Evolutionary conservation across 345 rosid genomes (phyloP).

Genomic region (Eucalyptus pauciflora): DNA sequence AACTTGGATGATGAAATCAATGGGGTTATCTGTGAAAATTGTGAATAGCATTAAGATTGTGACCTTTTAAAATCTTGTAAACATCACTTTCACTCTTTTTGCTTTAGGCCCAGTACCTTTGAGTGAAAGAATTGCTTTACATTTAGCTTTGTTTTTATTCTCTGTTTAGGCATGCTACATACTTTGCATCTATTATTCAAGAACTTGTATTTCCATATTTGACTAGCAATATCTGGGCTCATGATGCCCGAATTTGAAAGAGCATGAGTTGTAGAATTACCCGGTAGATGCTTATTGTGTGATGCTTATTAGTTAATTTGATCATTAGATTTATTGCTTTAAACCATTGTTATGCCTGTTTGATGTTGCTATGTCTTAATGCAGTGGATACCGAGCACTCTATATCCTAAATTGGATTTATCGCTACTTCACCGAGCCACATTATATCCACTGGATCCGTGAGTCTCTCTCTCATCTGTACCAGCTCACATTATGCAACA

Average conservation of each 20-base stretch:
- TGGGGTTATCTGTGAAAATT: background rate
- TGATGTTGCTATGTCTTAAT: background rate
- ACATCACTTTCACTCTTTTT: background rate
- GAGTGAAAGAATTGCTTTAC: background rate
- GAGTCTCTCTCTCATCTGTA: background rate
- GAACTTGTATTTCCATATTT: background rate
- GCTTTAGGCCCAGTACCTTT: background rate
- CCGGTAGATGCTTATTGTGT: background rate
- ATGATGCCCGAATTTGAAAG: background rate
- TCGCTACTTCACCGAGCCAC: constrained; percentile 51
- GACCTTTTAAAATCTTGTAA: background rate
- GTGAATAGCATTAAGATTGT: background rate
- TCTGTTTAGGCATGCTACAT: background rate
- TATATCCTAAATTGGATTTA: constrained; percentile 62
- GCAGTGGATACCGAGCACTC: constrained; percentile 51
- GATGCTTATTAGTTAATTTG: background rate
- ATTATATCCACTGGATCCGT: constrained; percentile 56
- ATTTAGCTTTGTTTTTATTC: background rate
- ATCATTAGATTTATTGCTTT: background rate
- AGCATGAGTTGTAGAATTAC: background rate
- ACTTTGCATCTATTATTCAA: background rate
- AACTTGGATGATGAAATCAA: background rate
- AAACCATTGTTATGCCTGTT: background rate
- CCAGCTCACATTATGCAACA: background rate
- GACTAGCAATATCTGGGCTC: background rate